Evolutionary conservation across 1,284 basidiomycete species (phyloP), one percentile per base, ranked within the genome.

Genomic region (Ustilago sp.): DNA sequence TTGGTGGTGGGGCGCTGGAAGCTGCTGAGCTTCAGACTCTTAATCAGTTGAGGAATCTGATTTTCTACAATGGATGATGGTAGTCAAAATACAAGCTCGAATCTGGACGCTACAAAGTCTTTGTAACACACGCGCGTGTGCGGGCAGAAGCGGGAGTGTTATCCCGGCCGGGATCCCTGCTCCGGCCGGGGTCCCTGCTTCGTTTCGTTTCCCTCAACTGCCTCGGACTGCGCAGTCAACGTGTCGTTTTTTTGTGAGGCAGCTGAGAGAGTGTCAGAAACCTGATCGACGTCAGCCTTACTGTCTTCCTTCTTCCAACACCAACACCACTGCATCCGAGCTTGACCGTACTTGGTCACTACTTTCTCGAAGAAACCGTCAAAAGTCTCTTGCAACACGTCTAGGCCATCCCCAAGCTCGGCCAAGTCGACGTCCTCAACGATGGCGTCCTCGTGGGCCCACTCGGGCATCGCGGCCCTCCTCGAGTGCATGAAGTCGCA

Each of bases 401-500:
- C 17, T 15, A 19, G 43, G n/a, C 23, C 43, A 19, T 19, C 39
- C 15, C 5, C 15, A 15, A 41, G 39, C 39, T 17, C 1, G 39
- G 11, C 50, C 59, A 41, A 60, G n/a, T 35, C 51, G 48, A 38
- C 34, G 9, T 41, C 13, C 31, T 43, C 38, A 51, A 65, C 15
- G 63, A 80, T 77, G 74, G 51, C 72, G 59, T 73, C 70, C 63
- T 67, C 67, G 17, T 64, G 79, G 64, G 66, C 58, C 45, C 66
- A 65, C 52, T 50, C 74, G 70, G 76, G 68, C 74, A 70, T 83
- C 55, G 62, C 63, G 45, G 74, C 74, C 34, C 75, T 85, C 9
- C 59, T 84, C 12, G 83, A 84, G 54, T 81, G 83, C 77, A 85
- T 84, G 82, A 78, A 78, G 58, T 85, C 83, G 19, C 73, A 79